Conservation (phyloP, 768 basidiomycete species). For the Nevesoporus exiguus region DNA sequence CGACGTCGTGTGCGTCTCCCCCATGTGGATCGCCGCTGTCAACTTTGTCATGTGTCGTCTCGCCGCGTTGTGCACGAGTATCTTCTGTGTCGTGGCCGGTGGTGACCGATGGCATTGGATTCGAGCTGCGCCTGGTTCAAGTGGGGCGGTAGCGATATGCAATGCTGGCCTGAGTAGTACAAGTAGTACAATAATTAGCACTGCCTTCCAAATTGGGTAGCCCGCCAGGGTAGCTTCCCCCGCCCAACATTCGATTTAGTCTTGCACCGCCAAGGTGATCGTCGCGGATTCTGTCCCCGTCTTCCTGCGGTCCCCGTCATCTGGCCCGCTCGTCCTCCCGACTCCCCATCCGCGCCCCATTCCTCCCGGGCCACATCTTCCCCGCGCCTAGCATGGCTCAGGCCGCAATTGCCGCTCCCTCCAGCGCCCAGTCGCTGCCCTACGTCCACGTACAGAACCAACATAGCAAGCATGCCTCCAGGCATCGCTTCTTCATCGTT, state of each 20-base stretch:
- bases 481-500: conserved; percentile 61
- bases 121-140: no score
- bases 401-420: conserved; percentile 21
- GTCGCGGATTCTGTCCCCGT: conserved; percentile 25
- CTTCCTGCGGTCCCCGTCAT: conserved; percentile 11
- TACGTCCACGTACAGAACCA: conserved; percentile 35
- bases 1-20: neutral
- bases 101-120: no score
- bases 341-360: conserved; percentile 2
- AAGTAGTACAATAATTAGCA: conserved; percentile 3
- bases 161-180: no score
- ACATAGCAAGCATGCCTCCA: conserved; percentile 35
- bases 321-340: conserved; percentile 4
- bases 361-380: neutral
- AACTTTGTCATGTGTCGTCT: neutral
- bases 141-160: no score
- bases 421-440: conserved; percentile 23
- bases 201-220: conserved; percentile 28
- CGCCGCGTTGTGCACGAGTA: no score
- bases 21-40: conserved; percentile 1
- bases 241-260: conserved; percentile 14
- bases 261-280: conserved; percentile 27
- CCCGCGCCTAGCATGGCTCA: conserved; percentile 26
- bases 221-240: conserved; percentile 13
- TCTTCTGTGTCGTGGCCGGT: no score